Percentiles rank a stretch among this genome's conserved stretches.
phyloP scores from a whole-genome alignment of 176 grass and related monocot genomes.

The Eragrostis curvula region DNA sequence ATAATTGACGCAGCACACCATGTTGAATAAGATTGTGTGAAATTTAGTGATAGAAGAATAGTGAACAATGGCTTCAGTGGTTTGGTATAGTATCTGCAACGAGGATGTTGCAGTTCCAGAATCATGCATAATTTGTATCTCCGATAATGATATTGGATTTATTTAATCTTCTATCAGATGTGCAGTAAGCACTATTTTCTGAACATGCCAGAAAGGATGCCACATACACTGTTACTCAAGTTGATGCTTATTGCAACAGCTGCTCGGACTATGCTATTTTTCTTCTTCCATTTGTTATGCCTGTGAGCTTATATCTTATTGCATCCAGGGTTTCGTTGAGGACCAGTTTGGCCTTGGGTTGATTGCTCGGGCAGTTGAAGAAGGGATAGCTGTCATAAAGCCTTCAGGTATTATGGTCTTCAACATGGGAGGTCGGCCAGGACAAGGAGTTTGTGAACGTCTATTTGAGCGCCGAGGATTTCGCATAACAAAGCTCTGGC shows the following conservation, averaged over 20 bases:
- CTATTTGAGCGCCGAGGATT: conserved; percentile 92
- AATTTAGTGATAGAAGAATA: conserved; percentile 11
- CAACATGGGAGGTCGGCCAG: conserved; percentile 98
- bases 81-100: background rate
- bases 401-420: conserved; percentile 93
- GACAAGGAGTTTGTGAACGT: conserved; percentile 91
- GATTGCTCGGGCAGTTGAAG: conserved; percentile 98
- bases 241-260: conserved; percentile 24
- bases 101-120: background rate
- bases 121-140: background rate
- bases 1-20: background rate
- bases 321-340: conserved; percentile 84
- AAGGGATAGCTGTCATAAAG: conserved; percentile 98
- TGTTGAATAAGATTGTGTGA: background rate
- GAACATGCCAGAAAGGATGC: background rate
- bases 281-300: conserved; percentile 27
- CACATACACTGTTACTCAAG: background rate
- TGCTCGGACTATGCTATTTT: background rate
- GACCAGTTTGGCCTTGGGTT: conserved; percentile 97
- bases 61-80: background rate
- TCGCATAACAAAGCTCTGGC: conserved; percentile 91
- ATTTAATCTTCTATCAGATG: background rate
- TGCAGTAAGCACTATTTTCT: background rate
- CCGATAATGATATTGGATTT: background rate
- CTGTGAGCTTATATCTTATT: conserved; percentile 34